Base-by-base conservation (phyloP, 2,329 filamentous ascomycete genomes). In the Zymoseptoria tritici region DNA sequence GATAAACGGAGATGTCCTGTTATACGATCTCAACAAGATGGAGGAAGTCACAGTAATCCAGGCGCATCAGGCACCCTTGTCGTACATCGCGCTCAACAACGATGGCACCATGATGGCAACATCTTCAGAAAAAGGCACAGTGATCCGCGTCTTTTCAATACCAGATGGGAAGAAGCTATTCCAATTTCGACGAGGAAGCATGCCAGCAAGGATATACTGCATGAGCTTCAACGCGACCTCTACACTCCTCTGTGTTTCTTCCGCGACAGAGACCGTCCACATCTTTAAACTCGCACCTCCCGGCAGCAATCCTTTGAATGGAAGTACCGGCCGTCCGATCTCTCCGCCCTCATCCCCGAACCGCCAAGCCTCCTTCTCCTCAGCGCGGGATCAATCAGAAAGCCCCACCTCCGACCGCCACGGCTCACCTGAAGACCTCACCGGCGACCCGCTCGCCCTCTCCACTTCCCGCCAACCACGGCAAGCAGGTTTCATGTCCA, bases 171-270 rank as follows among this genome's bases (percentile, higher is more conserved):
- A 93, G 70, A 99, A 97, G 74, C 82, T 99, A 19, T 97, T 92
- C 74, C 93, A 99, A 73, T 99, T 99, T 77, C 85, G 94, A 61
- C 86, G 94, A 64, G 94, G 94, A 51, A 97, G 93, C 2, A 97
- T 97, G 75, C 94, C 94, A 0, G 92, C 92, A 1, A 88, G 90
- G 49, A 99, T 99, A 67, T 97, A 92, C 77, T 96, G 91, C 83
- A 97, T 99, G 91, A 96, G 92, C 1, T 99, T 99, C 78, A 99
- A 99, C 74, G 86, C 91, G 55, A 91, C 89, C 60, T 96, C 92
- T 2, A 96, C 92, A 1, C 80, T 99, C 9, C 83, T 99, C 42
- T 97, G 92, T 70, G 92, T 99, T 49, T 97, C 94, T 4, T 97
- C 93, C 2, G 92, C 91, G 1, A 96, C 92, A 0, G 94, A 99